A percentile compares a stretch with the other conserved stretches of the same genome.
These are phyloP conservation scores for Miscanthus sacchariflorus DNA, from an alignment of 202 grass and related monocot species.

Conservation along the genomic window DNA sequence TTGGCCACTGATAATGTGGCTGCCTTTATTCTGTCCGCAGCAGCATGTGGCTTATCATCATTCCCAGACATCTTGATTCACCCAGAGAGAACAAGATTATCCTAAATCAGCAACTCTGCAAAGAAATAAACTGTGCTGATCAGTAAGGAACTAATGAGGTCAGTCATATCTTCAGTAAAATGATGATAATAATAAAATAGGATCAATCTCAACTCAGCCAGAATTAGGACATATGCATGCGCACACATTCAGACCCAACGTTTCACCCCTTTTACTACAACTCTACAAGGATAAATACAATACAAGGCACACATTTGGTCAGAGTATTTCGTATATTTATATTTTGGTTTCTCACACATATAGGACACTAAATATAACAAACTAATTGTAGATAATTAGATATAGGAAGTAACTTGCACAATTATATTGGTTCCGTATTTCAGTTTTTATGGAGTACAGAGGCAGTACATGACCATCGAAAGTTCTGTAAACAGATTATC, in stretches of 20 bases:
- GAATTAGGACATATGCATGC: not conserved
- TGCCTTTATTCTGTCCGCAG: slow-evolving; percentile 68
- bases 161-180: not conserved
- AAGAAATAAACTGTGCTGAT: slow-evolving; percentile 23
- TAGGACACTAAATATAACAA: not conserved
- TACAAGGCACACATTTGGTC: not conserved
- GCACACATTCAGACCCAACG: not conserved
- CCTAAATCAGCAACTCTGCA: slow-evolving; percentile 23
- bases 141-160: not conserved
- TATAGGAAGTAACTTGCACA: not conserved
- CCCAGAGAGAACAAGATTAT: not conserved
- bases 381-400: not conserved
- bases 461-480: not conserved
- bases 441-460: not conserved
- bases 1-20: slow-evolving; percentile 68
- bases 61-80: slow-evolving; percentile 52
- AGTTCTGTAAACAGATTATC: not conserved
- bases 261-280: not conserved
- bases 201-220: not conserved
- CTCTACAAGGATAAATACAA: not conserved
- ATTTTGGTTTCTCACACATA: not conserved
- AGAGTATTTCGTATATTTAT: not conserved
- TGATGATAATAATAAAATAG: not conserved
- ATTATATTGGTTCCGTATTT: not conserved
- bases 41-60: slow-evolving; percentile 60